Evolutionary conservation across 2,329 filamentous ascomycete genomes (phyloP).

Genomic region (Fusarium xyrophilum): DNA sequence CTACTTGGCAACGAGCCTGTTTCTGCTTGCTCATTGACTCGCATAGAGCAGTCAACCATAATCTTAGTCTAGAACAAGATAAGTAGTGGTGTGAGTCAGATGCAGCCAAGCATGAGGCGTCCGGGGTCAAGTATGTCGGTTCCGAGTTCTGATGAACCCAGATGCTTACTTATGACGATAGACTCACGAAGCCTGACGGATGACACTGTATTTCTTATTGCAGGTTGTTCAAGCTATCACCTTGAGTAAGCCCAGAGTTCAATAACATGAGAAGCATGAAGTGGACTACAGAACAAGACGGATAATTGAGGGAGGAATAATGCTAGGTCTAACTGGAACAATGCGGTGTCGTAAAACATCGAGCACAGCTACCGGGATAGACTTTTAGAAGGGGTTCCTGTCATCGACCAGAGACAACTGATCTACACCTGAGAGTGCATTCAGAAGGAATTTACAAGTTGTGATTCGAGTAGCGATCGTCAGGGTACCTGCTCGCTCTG

Average conservation of each 20-base stretch:
- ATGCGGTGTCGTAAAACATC: neutral
- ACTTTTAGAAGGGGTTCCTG: fast-evolving
- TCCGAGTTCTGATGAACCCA: neutral
- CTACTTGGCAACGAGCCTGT: neutral
- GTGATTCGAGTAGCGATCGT: neutral
- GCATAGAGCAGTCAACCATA: neutral
- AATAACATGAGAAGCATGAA: neutral
- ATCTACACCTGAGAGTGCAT: fast-evolving
- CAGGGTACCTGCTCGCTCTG: neutral
- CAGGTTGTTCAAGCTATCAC: neutral
- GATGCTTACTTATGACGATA: neutral
- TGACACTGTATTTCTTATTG: neutral
- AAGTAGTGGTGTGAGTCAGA: neutral
- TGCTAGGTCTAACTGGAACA: neutral
- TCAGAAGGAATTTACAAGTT: fast-evolving
- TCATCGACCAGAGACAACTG: neutral
- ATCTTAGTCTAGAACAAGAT: constrained; percentile 1
- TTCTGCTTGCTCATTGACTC: neutral
- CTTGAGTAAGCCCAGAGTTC: neutral
- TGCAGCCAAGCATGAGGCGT: constrained; percentile 26
- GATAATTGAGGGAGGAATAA: neutral
- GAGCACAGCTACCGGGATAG: neutral
- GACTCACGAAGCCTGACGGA: no score
- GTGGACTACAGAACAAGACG: fast-evolving
- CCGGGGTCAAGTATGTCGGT: neutral